These are phyloP conservation scores for Phytophthora vignae DNA, from an alignment of 352 stramenopile genomes.

Conservation along the genomic window DNA sequence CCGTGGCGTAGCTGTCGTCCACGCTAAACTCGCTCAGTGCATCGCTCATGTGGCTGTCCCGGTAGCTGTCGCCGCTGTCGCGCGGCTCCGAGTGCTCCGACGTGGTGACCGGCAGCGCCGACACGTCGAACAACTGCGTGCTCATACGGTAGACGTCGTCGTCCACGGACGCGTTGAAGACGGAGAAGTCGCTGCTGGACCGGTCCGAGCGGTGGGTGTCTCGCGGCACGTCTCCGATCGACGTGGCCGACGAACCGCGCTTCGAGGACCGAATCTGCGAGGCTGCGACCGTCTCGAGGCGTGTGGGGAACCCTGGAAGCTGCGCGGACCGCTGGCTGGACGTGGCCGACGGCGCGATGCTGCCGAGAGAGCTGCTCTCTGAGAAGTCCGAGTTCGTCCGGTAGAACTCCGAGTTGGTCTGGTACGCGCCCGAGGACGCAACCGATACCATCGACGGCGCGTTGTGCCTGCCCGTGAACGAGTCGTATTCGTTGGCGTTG, in stretches of 20 bases:
- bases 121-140: conserved; percentile 36
- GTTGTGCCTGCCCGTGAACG: conserved; percentile 27
- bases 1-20: conserved; percentile 30
- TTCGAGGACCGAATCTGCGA: conserved; percentile 23
- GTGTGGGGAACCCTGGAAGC: conserved; percentile 11
- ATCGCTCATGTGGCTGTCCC: conserved; percentile 9
- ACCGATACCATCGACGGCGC: conserved; percentile 22
- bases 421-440: conserved; percentile 2
- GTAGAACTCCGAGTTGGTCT: conserved; percentile 16
- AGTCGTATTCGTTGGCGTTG: conserved; percentile 35
- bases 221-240: conserved; percentile 29
- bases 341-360: conserved; percentile 22
- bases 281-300: conserved; percentile 20
- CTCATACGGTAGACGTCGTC: conserved; percentile 30
- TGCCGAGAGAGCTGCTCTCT: conserved; percentile 33
- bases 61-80: conserved; percentile 3
- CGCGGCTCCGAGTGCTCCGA: conserved; percentile 36
- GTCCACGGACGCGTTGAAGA: conserved; percentile 40
- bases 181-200: conserved; percentile 48
- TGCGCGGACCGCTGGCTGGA: conserved; percentile 20
- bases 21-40: conserved; percentile 34
- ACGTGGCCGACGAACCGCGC: conserved; percentile 27
- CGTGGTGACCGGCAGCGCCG: conserved; percentile 14
- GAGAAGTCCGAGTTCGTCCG: conserved; percentile 19
- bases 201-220: conserved; percentile 40